Evolutionary conservation across 345 rosid genomes (phyloP).

Genomic region (Populus alba): DNA sequence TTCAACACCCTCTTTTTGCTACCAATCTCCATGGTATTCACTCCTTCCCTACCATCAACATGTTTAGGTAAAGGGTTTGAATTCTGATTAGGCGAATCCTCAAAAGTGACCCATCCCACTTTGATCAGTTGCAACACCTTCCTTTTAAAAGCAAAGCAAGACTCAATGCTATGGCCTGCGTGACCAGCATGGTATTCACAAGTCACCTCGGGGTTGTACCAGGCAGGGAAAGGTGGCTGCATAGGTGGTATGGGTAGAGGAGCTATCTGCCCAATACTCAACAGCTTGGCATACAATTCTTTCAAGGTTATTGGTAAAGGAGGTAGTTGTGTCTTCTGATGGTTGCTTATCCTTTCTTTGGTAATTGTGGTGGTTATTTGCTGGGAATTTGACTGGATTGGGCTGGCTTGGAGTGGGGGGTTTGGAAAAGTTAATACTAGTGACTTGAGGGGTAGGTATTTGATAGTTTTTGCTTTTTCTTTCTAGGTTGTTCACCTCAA

Average conservation of each 20-base stretch:
- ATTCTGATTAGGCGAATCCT: not conserved
- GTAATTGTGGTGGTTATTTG: fast-evolving
- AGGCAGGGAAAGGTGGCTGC: not conserved
- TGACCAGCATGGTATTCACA: not conserved
- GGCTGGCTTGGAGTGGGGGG: fast-evolving
- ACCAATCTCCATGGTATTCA: not conserved
- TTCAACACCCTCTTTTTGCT: fast-evolving
- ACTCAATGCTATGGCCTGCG: not conserved
- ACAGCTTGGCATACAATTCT: fast-evolving
- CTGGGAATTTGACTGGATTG: not conserved
- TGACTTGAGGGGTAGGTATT: not conserved
- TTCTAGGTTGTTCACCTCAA: not conserved
- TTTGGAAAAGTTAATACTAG: not conserved
- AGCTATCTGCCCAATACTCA: not conserved
- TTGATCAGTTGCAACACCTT: too few species aligned
- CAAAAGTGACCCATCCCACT: not conserved
- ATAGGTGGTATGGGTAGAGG: not conserved
- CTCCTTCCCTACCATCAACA: fast-evolving
- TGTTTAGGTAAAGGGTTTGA: not conserved
- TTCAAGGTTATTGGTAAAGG: too few species aligned
- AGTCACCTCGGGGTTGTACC: not conserved
- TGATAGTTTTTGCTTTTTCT: not conserved
- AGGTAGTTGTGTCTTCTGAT: not conserved
- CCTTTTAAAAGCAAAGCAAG: fast-evolving
- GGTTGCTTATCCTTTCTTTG: not conserved